A percentile compares a stretch with the other conserved stretches of the same genome.
phyloP scores from a whole-genome alignment of 352 stramenopile species.

The Lagenidium sp. region DNA sequence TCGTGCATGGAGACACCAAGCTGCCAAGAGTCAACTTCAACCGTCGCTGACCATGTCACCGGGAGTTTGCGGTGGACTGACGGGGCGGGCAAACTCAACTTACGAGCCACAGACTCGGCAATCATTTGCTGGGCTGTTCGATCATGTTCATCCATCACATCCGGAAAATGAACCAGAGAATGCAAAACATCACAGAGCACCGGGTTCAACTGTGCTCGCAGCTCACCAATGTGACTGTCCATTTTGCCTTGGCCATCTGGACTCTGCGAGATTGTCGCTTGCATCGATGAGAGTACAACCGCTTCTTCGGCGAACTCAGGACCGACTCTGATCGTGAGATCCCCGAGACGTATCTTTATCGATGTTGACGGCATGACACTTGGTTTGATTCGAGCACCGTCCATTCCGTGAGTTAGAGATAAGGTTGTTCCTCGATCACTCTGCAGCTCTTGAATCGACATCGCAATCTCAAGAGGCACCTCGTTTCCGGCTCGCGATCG shows the following conservation, averaged over 20 bases:
- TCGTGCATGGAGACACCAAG: conserved; percentile 5
- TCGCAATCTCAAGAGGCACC: not conserved
- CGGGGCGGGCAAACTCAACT: not conserved
- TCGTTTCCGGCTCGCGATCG: not conserved
- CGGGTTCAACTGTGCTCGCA: conserved; percentile 3
- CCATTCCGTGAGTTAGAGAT: too few relatives aligned
- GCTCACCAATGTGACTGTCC: not conserved
- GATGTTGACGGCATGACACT: too few relatives aligned
- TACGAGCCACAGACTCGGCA: conserved; percentile 2
- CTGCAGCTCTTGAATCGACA: too few relatives aligned
- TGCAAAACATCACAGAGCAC: conserved; percentile 8
- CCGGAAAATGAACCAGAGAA: conserved; percentile 12
- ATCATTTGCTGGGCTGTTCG: conserved; percentile 4
- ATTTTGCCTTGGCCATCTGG: conserved; percentile 5
- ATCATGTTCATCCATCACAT: conserved; percentile 8
- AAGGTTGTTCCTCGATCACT: too few relatives aligned
- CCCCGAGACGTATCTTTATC: too few relatives aligned
- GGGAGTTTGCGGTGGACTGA: not conserved
- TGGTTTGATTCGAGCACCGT: too few relatives aligned
- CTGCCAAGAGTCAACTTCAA: conserved; percentile 10
- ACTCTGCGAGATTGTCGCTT: conserved; percentile 6
- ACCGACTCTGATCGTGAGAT: too few relatives aligned
- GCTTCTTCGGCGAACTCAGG: too few relatives aligned
- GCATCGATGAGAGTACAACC: not conserved
- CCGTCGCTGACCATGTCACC: conserved; percentile 3